A percentile compares a stretch with the other conserved stretches of the same genome.
These are phyloP conservation scores for Biscogniauxia sp. DNA, from an alignment of 2,329 filamentous ascomycete genomes.

Conservation along the genomic window DNA sequence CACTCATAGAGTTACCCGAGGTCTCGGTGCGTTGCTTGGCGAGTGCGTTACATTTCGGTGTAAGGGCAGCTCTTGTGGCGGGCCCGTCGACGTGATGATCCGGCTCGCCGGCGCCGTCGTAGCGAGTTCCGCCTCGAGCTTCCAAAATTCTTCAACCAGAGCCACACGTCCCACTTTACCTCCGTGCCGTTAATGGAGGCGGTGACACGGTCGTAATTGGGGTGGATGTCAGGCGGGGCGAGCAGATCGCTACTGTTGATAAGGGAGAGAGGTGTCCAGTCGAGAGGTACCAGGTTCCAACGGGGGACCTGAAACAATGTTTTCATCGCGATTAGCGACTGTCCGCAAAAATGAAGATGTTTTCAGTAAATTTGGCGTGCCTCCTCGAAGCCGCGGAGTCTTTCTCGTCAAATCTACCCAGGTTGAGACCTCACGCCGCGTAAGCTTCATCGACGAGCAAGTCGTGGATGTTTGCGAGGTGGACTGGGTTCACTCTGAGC, in stretches of 20 bases:
- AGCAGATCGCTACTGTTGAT: slow-evolving; percentile 11
- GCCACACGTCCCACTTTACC: slow-evolving; percentile 13
- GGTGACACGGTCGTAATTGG: slow-evolving; percentile 9
- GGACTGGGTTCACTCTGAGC: slow-evolving; percentile 7
- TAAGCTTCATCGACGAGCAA: slow-evolving; percentile 6
- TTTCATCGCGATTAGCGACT: slow-evolving; percentile 7
- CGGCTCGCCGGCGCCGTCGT: slow-evolving; percentile 8
- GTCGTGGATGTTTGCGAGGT: slow-evolving; percentile 1
- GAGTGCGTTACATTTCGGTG: slow-evolving; percentile 4
- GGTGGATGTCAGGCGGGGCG: slow-evolving; percentile 6
- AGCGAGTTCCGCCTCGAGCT: slow-evolving; percentile 5
- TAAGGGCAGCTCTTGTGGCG: slow-evolving; percentile 3
- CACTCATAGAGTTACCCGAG: slow-evolving; percentile 9
- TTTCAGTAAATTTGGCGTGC: too few relatives aligned
- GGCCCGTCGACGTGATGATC: slow-evolving; percentile 4
- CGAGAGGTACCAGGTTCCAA: slow-evolving; percentile 9
- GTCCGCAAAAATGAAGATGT: slow-evolving; percentile 2
- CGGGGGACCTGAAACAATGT: slow-evolving; percentile 12
- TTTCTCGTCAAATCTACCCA: slow-evolving; percentile 7
- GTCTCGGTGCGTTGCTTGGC: slow-evolving; percentile 6
- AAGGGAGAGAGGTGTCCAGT: slow-evolving; percentile 7
- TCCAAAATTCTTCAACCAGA: slow-evolving; percentile 1
- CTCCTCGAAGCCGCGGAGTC: slow-evolving; percentile 3
- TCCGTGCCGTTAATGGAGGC: slow-evolving; percentile 7
- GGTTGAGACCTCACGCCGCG: slow-evolving; percentile 1